Conservation (phyloP, 768 basidiomycete species). For the Psilocybe sp. region DNA sequence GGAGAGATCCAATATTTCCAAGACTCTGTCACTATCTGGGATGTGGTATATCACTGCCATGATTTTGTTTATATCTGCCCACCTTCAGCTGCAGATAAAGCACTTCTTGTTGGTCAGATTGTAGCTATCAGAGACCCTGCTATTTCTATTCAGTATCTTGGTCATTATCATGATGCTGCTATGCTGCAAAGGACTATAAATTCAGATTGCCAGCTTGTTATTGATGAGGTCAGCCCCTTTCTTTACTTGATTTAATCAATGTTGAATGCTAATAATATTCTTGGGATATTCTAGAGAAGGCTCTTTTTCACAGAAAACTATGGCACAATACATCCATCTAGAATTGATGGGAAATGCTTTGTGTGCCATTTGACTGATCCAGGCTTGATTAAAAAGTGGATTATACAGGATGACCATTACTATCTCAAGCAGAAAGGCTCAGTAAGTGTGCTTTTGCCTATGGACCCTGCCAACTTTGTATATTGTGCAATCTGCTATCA, state of each 20-base stretch:
- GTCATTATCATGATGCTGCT: slow-evolving; percentile 42
- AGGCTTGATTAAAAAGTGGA: slow-evolving; percentile 42
- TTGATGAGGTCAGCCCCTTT: slow-evolving; percentile 42
- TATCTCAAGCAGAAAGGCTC: slow-evolving; percentile 39
- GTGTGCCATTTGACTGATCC: slow-evolving; percentile 35
- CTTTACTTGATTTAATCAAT: slow-evolving; percentile 8
- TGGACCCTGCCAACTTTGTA: slow-evolving; percentile 23
- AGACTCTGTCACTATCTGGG: slow-evolving; percentile 36
- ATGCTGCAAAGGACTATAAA: slow-evolving; percentile 5
- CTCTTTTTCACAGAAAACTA: slow-evolving; percentile 38
- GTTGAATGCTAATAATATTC: not conserved
- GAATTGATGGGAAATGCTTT: slow-evolving; percentile 55
- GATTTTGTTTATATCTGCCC: slow-evolving; percentile 63
- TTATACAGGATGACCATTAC: slow-evolving; percentile 56
- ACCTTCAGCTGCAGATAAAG: slow-evolving; percentile 12
- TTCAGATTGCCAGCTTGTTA: slow-evolving; percentile 14
- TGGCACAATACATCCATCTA: slow-evolving; percentile 27
- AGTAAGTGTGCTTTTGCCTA: slow-evolving; percentile 13
- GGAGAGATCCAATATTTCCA: slow-evolving; percentile 24
- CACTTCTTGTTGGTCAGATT: slow-evolving; percentile 60
- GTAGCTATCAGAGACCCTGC: slow-evolving; percentile 28
- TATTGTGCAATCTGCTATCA: slow-evolving; percentile 39
- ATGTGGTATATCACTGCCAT: slow-evolving; percentile 48
- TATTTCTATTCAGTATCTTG: slow-evolving; percentile 40
- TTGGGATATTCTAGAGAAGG: slow-evolving; percentile 25